Percentiles rank a stretch among this genome's conserved stretches.
phyloP scores from a whole-genome alignment of 495 filamentous ascomycete genomes.

The Hyaloscypha hepaticicola region DNA sequence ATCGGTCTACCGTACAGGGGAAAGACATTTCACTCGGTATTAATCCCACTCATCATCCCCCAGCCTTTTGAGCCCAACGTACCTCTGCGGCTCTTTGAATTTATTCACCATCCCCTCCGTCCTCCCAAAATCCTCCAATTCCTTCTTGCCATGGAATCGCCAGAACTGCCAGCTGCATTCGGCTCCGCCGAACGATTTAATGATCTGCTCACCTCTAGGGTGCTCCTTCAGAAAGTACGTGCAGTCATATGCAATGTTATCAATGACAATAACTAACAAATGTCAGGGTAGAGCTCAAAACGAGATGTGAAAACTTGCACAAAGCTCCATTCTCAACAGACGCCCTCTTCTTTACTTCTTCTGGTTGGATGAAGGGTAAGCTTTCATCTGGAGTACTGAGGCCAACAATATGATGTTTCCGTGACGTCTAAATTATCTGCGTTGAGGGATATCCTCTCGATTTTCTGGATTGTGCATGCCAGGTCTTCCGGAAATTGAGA shows the following conservation, averaged over 20 bases:
- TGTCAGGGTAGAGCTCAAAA: background rate
- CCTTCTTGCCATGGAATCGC: conserved; percentile 16
- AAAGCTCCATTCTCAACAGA: conserved; percentile 6
- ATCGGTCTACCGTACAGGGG: too few relatives aligned
- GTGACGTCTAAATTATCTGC: background rate
- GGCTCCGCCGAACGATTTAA: conserved; percentile 10
- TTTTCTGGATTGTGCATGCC: conserved; percentile 1
- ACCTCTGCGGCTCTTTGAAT: conserved; percentile 14
- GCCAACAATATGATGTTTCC: background rate
- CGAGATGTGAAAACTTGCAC: conserved; percentile 3
- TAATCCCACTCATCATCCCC: conserved; percentile 15
- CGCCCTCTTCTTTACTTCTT: background rate
- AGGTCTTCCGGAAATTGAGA: background rate
- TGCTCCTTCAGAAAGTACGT: conserved; percentile 13
- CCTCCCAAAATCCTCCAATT: conserved; percentile 16
- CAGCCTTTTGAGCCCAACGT: conserved; percentile 11
- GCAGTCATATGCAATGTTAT: conserved; percentile 17
- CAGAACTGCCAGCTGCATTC: conserved; percentile 22
- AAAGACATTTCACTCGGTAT: too few relatives aligned
- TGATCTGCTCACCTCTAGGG: conserved; percentile 17
- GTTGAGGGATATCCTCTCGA: background rate
- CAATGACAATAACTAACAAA: conserved; percentile 13
- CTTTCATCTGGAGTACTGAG: background rate
- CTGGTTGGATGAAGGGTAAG: conserved; percentile 6
- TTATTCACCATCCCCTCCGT: conserved; percentile 14